Evolutionary conservation across 2,329 filamentous ascomycete genomes (phyloP).

Genomic region (Hypomyces perniciosus): DNA sequence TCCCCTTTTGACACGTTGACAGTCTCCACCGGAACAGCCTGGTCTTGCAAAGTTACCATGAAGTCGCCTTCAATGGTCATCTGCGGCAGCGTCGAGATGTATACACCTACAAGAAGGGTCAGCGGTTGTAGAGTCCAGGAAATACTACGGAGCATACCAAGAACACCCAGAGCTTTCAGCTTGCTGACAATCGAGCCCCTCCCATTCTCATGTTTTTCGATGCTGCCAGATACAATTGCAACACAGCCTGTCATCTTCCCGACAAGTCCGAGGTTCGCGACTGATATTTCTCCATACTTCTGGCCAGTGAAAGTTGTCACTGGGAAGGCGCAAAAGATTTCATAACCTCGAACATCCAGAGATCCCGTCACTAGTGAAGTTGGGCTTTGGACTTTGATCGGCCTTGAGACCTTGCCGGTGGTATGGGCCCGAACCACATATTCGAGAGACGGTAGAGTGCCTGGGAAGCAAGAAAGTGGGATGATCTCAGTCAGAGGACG

Average conservation of each 20-base stretch:
- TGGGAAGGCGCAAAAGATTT: conserved; percentile 73
- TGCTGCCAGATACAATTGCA: conserved; percentile 60
- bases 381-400: conserved; percentile 38
- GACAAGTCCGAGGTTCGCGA: conserved; percentile 71
- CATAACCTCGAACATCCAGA: conserved; percentile 63
- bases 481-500: conserved; percentile 62
- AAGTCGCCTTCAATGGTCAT: conserved; percentile 59
- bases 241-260: conserved; percentile 88
- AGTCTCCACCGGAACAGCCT: conserved; percentile 60
- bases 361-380: conserved; percentile 55
- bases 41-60: conserved; percentile 68
- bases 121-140: not conserved
- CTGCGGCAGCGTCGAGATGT: conserved; percentile 62
- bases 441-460: conserved; percentile 47
- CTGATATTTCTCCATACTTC: conserved; percentile 32
- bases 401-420: conserved; percentile 54
- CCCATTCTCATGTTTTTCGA: conserved; percentile 49
- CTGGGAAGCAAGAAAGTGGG: conserved; percentile 66
- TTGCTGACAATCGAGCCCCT: conserved; percentile 59
- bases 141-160: conserved; percentile 44
- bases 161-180: conserved; percentile 72
- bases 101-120: conserved; percentile 49
- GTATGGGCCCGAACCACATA: conserved; percentile 73
- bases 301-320: conserved; percentile 50
- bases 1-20: conserved; percentile 53